These are phyloP conservation scores for Tephrocybe sp. DNA, from an alignment of 768 basidiomycete species.

Conservation along the genomic window DNA sequence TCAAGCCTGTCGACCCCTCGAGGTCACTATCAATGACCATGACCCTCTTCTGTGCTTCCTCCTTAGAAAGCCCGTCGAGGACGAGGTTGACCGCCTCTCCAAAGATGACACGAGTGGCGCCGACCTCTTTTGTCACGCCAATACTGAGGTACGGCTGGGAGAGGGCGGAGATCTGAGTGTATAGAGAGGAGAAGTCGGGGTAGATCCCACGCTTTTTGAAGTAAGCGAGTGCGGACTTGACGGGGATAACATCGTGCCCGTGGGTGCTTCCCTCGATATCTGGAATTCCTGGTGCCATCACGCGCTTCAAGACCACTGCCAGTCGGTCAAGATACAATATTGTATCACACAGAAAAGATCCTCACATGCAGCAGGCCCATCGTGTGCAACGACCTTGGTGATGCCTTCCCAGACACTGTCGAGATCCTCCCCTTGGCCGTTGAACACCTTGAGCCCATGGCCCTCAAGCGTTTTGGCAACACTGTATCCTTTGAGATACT, in stretches of 20 bases:
- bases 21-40: conserved; percentile 90
- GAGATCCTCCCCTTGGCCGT: conserved; percentile 76
- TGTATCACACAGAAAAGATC: background rate
- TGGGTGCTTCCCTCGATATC: conserved; percentile 79
- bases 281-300: conserved; percentile 67
- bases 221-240: conserved; percentile 78
- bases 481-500: conserved; percentile 81
- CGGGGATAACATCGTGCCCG: conserved; percentile 84
- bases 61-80: conserved; percentile 71
- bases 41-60: conserved; percentile 76
- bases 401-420: conserved; percentile 76
- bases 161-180: conserved; percentile 62
- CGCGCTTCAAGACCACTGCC: conserved; percentile 67
- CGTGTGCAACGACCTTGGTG: conserved; percentile 47
- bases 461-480: conserved; percentile 72
- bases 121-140: conserved; percentile 73
- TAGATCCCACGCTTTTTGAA: conserved; percentile 60
- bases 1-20: conserved; percentile 88
- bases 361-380: conserved; percentile 81
- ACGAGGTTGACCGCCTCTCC: conserved; percentile 83
- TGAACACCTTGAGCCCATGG: conserved; percentile 78
- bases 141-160: conserved; percentile 57
- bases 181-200: conserved; percentile 46
- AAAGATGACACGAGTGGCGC: conserved; percentile 81
- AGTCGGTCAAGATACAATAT: background rate